Base-by-base conservation (phyloP, 192 early-diverging fungal genomes). In the Gamsiella multidivaricata region DNA sequence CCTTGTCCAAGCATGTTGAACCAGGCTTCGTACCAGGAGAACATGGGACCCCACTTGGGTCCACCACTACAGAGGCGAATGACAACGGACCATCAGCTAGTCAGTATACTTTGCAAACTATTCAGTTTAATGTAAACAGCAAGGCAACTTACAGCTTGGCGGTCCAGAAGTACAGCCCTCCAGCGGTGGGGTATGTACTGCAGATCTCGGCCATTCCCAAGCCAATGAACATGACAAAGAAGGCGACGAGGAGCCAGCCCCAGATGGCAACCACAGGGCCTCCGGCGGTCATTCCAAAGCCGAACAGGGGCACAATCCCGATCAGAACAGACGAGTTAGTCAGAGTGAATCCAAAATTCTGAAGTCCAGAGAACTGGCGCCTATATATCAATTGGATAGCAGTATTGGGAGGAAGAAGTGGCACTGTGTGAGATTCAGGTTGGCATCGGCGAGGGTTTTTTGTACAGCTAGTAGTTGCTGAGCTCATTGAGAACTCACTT, bases 161-260 rank as follows among this genome's bases (percentile, higher is more conserved):
- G n/a, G 72, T 76, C 72, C 72, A 76, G 26, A 65, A 76, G 52
- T 76, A 76, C 17, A 76, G 58, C 12, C 63, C 80, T 37, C 84
- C 84, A 17, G 84, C 80, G 22, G 85, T 85, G 29, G 85, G 84
- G 31, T 70, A 87, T 33, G 85, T 82, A 43, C 61, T 68, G 51
- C 84, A 85, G 49, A 88, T 88, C 74, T 88, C 83, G 23, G 85
- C 86, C 61, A 88, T 66, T 18, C 81, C 80, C 29, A 81, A 49
- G 22, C 80, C 80, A 28, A 86, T 81, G 14, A 81, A 53, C 41
- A 80, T 85, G 22, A 83, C 82, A 64, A 86, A 82, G 61, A 80
- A 50, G 6, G 79, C 74, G 15, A 82, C 82, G 22, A 87, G 46
- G 36, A 87, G 20, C 86, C 86, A 87, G 9, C 86, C 86, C 83